Evolutionary conservation across 352 stramenopile genomes (phyloP).

Genomic region (Globisporangium irregulare): DNA sequence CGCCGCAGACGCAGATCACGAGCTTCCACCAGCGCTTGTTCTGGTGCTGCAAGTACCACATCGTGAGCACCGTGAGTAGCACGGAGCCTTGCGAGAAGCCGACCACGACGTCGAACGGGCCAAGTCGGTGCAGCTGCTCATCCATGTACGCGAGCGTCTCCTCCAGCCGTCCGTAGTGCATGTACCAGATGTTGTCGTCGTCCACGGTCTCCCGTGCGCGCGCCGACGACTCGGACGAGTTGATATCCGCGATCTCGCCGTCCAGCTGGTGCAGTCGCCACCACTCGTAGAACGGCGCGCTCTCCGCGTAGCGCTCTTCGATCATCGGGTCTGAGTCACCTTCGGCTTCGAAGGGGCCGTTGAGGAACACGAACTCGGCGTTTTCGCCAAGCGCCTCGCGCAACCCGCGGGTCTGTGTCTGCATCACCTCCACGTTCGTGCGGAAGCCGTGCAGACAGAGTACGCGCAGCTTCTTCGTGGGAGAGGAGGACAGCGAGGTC

Average conservation of each 20-base stretch:
- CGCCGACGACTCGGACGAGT: slow-evolving; percentile 2
- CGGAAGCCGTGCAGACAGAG: slow-evolving; percentile 57
- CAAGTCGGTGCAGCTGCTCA: slow-evolving; percentile 25
- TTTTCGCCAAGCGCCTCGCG: slow-evolving; percentile 26
- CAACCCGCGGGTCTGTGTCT: slow-evolving; percentile 38
- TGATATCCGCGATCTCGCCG: slow-evolving; percentile 6
- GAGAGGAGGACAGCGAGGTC: neutral
- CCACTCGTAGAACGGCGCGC: slow-evolving; percentile 46
- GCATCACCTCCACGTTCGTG: slow-evolving; percentile 48
- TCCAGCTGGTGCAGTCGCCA: slow-evolving; percentile 6
- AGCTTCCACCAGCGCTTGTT: slow-evolving; percentile 37
- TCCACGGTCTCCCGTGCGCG: slow-evolving; percentile 13
- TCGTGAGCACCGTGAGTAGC: slow-evolving; percentile 31
- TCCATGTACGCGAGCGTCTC: slow-evolving; percentile 33
- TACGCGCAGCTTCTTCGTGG: slow-evolving; percentile 31
- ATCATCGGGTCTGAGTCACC: slow-evolving; percentile 34
- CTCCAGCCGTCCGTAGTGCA: slow-evolving; percentile 27
- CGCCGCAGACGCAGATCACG: slow-evolving; percentile 29
- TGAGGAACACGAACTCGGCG: slow-evolving; percentile 40
- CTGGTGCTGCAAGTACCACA: slow-evolving; percentile 25
- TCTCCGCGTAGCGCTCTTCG: slow-evolving; percentile 25
- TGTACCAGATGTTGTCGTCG: slow-evolving; percentile 18
- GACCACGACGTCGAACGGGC: slow-evolving; percentile 41
- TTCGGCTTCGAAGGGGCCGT: slow-evolving; percentile 37
- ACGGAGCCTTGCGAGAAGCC: slow-evolving; percentile 50